These are phyloP conservation scores for Dillenia turbinata DNA, from an alignment of 164 flowering plant species.

Conservation along the genomic window DNA sequence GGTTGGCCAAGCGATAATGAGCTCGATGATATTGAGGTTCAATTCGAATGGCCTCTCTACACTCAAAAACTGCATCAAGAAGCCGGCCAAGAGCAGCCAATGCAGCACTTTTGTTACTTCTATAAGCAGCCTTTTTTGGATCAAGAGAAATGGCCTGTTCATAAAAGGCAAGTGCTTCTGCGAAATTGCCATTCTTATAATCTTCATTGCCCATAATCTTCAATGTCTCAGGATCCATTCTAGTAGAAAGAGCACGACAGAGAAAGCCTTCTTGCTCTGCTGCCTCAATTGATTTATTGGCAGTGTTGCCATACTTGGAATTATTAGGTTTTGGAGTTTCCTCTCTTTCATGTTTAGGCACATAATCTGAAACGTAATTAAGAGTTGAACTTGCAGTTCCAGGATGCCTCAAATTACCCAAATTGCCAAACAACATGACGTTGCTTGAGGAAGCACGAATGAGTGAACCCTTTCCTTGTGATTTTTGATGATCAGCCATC, in stretches of 20 bases:
- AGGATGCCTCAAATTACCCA: conserved; percentile 71
- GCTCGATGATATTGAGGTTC: conserved; percentile 70
- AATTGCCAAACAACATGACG: conserved; percentile 62
- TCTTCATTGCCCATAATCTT: conserved; percentile 78
- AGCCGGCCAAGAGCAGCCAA: conserved; percentile 60
- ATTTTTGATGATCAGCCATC: conserved; percentile 52
- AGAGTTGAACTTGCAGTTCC: conserved; percentile 19
- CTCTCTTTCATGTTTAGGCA: conserved; percentile 38
- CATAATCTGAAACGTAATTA: conserved; percentile 27
- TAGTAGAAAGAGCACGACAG: conserved; percentile 43
- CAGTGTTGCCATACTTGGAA: conserved; percentile 15
- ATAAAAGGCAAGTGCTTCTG: conserved; percentile 67
- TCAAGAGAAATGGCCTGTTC: conserved; percentile 62
- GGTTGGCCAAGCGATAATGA: conserved; percentile 64
- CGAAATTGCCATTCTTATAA: conserved; percentile 62
- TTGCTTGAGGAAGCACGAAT: conserved; percentile 86
- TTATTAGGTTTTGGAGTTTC: conserved; percentile 6
- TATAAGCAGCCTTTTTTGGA: conserved; percentile 51
- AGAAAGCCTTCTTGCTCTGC: conserved; percentile 22
- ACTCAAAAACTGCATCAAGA: conserved; percentile 62
- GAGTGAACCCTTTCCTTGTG: conserved; percentile 31
- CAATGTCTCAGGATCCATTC: conserved; percentile 50
- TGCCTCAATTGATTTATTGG: conserved; percentile 17
- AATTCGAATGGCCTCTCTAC: conserved; percentile 62
- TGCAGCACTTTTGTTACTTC: conserved; percentile 74